Evolutionary conservation across 495 filamentous ascomycete species (phyloP).

Genomic region (Penicillium canariense): DNA sequence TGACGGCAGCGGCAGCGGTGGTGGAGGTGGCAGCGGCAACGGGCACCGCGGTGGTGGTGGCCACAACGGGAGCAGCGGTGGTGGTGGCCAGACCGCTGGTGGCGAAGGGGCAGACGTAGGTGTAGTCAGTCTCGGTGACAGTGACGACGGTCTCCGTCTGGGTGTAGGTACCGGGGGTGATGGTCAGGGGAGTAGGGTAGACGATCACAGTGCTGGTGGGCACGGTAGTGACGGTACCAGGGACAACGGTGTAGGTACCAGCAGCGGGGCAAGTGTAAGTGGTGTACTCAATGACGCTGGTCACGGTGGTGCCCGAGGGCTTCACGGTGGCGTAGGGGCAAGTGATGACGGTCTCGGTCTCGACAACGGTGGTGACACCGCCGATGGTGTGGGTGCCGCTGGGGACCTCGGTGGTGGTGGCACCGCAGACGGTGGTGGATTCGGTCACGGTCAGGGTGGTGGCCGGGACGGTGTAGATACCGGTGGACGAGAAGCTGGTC

Average conservation of each 20-base stretch:
- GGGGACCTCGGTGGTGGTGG: slow-evolving; percentile 59
- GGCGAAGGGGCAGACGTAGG: slow-evolving; percentile 71
- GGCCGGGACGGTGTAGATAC: slow-evolving; percentile 77
- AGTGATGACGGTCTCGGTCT: slow-evolving; percentile 64
- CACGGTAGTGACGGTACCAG: slow-evolving; percentile 57
- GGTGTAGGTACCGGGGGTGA: slow-evolving; percentile 71
- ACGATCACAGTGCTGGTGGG: slow-evolving; percentile 55
- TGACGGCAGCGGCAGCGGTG: slow-evolving; percentile 15
- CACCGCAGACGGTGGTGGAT: slow-evolving; percentile 65
- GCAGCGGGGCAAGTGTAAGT: slow-evolving; percentile 75
- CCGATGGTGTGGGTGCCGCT: slow-evolving; percentile 70
- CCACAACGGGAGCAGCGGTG: slow-evolving; percentile 21
- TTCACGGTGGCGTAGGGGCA: slow-evolving; percentile 74
- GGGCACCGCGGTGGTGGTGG: slow-evolving; percentile 16
- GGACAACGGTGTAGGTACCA: slow-evolving; percentile 80
- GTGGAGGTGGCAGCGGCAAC: slow-evolving; percentile 14
- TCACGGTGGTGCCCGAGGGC: slow-evolving; percentile 57
- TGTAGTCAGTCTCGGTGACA: slow-evolving; percentile 63
- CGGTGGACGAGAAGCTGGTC: slow-evolving; percentile 67
- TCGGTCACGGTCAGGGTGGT: slow-evolving; percentile 70
- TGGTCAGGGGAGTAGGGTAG: slow-evolving; percentile 64
- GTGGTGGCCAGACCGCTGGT: slow-evolving; percentile 27
- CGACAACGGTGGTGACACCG: slow-evolving; percentile 73
- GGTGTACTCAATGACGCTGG: slow-evolving; percentile 68
- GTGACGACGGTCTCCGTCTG: slow-evolving; percentile 64